Percentiles rank a stretch among this genome's conserved stretches.
phyloP scores from a whole-genome alignment of 768 basidiomycete genomes.

The Pisolithus marmoratus region DNA sequence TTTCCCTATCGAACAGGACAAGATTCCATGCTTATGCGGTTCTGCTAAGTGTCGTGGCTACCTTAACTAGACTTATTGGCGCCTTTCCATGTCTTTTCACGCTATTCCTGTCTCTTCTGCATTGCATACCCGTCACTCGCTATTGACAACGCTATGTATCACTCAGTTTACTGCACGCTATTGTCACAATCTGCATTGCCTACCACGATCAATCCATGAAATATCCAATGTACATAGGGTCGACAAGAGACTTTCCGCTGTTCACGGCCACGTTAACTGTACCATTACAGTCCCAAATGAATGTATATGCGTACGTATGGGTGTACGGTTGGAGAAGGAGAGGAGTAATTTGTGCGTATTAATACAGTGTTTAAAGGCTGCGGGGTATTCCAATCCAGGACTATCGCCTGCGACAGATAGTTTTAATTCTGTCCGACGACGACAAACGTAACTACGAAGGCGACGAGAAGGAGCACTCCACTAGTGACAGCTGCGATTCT shows the following conservation, averaged over 20 bases:
- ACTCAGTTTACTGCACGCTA: conserved; percentile 1
- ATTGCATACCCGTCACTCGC: conserved; percentile 1
- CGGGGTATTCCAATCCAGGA: not conserved
- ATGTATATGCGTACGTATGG: too few relatives aligned
- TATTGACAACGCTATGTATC: conserved; percentile 3
- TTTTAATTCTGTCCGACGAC: conserved; percentile 16
- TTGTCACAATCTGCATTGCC: conserved; percentile 1
- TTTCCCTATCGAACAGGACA: conserved; percentile 98
- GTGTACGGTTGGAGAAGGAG: too few relatives aligned
- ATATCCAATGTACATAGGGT: too few relatives aligned
- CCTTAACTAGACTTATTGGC: conserved; percentile 67
- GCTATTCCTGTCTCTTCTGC: not conserved
- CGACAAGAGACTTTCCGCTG: too few relatives aligned
- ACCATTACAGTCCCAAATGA: too few relatives aligned
- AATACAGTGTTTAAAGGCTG: too few relatives aligned
- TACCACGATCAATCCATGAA: not conserved
- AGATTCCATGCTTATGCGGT: conserved; percentile 90
- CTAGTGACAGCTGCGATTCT: conserved; percentile 58
- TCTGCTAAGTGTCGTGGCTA: conserved; percentile 89
- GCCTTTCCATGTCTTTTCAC: not conserved
- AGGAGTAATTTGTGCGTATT: too few relatives aligned
- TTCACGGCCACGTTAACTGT: too few relatives aligned
- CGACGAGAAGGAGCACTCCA: conserved; percentile 42
- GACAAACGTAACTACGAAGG: conserved; percentile 47
- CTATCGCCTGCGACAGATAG: not conserved